These are phyloP conservation scores for Lachnellula suecica DNA, from an alignment of 2,329 filamentous ascomycete species.

Conservation along the genomic window DNA sequence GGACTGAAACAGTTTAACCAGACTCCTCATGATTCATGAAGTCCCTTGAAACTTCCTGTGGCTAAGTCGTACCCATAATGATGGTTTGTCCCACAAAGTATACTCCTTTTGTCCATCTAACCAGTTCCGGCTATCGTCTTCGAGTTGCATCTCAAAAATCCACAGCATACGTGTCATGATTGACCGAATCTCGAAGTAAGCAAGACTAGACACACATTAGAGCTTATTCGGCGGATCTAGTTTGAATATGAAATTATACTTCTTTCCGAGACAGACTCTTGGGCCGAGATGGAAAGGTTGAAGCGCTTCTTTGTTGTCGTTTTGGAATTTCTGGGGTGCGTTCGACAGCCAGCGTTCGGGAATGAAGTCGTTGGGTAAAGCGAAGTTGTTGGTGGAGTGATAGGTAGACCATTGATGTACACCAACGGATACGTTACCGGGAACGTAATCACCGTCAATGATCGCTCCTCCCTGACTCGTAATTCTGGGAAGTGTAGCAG, in stretches of 20 bases:
- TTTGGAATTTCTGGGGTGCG: slow-evolving; percentile 1
- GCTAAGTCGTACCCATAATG: background rate
- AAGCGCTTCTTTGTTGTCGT: slow-evolving; percentile 11
- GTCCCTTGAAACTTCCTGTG: background rate
- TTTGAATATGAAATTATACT: slow-evolving; percentile 6
- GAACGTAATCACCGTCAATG: slow-evolving; percentile 18
- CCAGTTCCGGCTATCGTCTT: slow-evolving; percentile 16
- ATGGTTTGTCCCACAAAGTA: slow-evolving; percentile 37
- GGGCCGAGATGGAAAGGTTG: slow-evolving; percentile 21
- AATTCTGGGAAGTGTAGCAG: slow-evolving; percentile 9
- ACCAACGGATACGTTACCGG: slow-evolving; percentile 14
- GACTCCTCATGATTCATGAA: too few species aligned
- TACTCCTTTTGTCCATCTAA: slow-evolving; percentile 37
- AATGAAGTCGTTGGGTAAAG: slow-evolving; percentile 29
- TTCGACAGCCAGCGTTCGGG: slow-evolving; percentile 35
- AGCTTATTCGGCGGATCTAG: background rate
- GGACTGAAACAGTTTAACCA: too few species aligned
- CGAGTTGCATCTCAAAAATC: slow-evolving; percentile 21
- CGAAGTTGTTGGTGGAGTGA: slow-evolving; percentile 15
- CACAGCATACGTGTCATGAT: slow-evolving; percentile 19
- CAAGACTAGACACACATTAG: slow-evolving; percentile 9
- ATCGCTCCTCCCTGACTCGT: slow-evolving; percentile 17
- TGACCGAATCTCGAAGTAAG: slow-evolving; percentile 21
- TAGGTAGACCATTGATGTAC: slow-evolving; percentile 13
- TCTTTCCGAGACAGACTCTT: slow-evolving; percentile 19